Base-by-base conservation (phyloP, 306 rosid genomes). In the Styphnolobium japonicum region DNA sequence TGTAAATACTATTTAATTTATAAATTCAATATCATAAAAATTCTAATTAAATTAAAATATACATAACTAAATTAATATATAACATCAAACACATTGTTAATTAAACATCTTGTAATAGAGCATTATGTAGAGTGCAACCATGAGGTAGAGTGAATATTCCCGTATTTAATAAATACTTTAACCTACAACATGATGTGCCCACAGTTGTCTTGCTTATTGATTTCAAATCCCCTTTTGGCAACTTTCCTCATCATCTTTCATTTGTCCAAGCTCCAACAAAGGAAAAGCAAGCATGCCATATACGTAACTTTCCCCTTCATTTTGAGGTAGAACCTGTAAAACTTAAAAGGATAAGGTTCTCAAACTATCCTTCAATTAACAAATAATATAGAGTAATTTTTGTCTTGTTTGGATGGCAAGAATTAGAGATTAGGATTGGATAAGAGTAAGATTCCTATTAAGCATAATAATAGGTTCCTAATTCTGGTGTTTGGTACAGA, bases 151-250 rank as follows among this genome's bases (percentile, higher is more conserved):
- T 43, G 49, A 55, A 71, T 15, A 71, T 79, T 68, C 11, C 45
- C 36, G 52, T 55, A 31, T 70, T 36, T 74, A 46, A 67, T 22
- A 52, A 65, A 46, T 18, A 36, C 61, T 55, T 73, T 39, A 80
- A 77, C 98, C 84, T 82, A 92, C 98, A 56, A 80, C 88, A 85
- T 95, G 98, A 9, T 95, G 98, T n/a, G 89, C 85, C 98, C 98
- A n/a, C n/a, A 95, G 68, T 22, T 10, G 71, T 95, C 98, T 18
- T 85, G 81, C 76, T 82, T 77, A 84, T 91, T 90, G 85, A 92
- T 90, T 81, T 88, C 88, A 58, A 80, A 86, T 72, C 94, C 98
- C 83, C 70, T 87, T 83, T 62, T 88, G 46, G 97, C 91, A 49
- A 97, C 98, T 72, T n/a, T 87, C 51, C 84, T 91, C 92, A 10